Evolutionary conservation across 2,329 filamentous ascomycete species (phyloP).

Genomic region (Colletotrichum filicis): DNA sequence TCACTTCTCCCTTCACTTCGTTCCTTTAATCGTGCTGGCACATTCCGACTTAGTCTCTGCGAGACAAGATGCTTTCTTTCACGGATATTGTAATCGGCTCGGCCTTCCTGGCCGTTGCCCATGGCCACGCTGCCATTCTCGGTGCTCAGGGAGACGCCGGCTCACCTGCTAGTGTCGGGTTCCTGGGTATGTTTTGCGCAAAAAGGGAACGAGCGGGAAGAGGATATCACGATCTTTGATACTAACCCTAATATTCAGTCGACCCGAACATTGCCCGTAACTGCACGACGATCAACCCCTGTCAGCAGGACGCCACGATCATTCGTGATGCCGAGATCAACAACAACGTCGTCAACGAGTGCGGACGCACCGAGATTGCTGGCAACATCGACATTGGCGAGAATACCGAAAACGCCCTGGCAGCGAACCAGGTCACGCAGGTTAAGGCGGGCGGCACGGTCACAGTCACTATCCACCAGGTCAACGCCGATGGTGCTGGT

Average conservation of each 20-base stretch:
- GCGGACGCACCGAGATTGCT: slow-evolving; percentile 69
- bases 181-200: slow-evolving; percentile 50
- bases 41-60: slow-evolving; percentile 34
- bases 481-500: slow-evolving; percentile 64
- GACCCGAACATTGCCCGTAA: slow-evolving; percentile 67
- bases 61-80: slow-evolving; percentile 49
- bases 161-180: slow-evolving; percentile 60
- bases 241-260: slow-evolving; percentile 48
- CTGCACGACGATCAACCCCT: slow-evolving; percentile 72
- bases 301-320: slow-evolving; percentile 73
- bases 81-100: slow-evolving; percentile 46
- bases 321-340: slow-evolving; percentile 68
- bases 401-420: slow-evolving; percentile 63
- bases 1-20: slow-evolving; percentile 42
- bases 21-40: slow-evolving; percentile 38
- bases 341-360: slow-evolving; percentile 66
- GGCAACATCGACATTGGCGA: slow-evolving; percentile 72
- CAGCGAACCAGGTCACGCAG: slow-evolving; percentile 57
- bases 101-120: slow-evolving; percentile 48
- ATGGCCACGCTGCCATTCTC: slow-evolving; percentile 59
- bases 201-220: neutral
- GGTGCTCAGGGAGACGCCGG: slow-evolving; percentile 56
- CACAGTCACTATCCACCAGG: slow-evolving; percentile 62
- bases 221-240: neutral
- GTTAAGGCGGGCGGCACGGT: slow-evolving; percentile 58